phyloP scores from a whole-genome alignment of 495 filamentous ascomycete species.

The Jackrogersella multiformis region DNA sequence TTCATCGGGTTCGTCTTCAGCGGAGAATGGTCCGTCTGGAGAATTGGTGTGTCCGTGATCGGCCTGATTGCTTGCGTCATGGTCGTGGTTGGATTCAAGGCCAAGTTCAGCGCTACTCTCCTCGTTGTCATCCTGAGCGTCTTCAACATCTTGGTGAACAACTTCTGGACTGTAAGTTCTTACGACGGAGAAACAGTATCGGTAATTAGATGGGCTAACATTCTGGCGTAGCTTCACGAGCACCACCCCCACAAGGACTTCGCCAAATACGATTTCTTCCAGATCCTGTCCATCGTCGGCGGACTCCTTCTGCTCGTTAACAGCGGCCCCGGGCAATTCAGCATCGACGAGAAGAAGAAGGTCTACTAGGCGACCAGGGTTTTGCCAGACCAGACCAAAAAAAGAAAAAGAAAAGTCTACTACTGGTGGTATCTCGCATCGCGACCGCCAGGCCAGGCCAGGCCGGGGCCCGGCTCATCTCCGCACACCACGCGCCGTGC shows the following conservation, averaged over 20 bases:
- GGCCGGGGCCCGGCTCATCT: too few species aligned
- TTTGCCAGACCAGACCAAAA: conserved; percentile 1
- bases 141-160: conserved; percentile 97
- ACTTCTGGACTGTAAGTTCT: conserved; percentile 97
- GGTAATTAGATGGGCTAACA: conserved; percentile 4
- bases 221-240: conserved; percentile 78
- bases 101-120: conserved; percentile 95
- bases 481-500: too few species aligned
- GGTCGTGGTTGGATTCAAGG: conserved; percentile 99
- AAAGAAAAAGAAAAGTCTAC: too few species aligned
- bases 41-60: conserved; percentile 80
- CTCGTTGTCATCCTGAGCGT: conserved; percentile 93
- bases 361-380: conserved; percentile 74
- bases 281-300: conserved; percentile 98
- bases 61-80: conserved; percentile 94
- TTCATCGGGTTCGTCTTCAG: conserved; percentile 97
- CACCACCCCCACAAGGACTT: conserved; percentile 99
- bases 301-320: conserved; percentile 95
- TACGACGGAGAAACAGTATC: neutral
- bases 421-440: conserved; percentile 29
- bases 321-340: conserved; percentile 97
- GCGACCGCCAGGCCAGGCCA: too few species aligned
- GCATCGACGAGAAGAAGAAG: conserved; percentile 99
- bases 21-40: conserved; percentile 88
- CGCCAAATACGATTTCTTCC: conserved; percentile 99